Conservation (phyloP, 805 yeast genomes). For the Cyberlindnera maclurae region DNA sequence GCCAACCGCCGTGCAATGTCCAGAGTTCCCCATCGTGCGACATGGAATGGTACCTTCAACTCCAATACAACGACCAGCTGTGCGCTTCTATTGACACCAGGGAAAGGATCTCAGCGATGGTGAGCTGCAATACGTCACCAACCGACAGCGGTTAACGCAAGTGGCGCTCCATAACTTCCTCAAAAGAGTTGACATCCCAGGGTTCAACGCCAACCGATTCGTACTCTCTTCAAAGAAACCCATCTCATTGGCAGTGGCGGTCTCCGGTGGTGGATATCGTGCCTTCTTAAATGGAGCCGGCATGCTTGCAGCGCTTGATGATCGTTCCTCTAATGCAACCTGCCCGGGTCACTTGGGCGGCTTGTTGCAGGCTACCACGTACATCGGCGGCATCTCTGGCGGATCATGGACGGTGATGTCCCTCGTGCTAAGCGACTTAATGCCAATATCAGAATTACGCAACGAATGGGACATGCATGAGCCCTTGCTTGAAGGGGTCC, state of each 20-base stretch:
- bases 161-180: conserved; percentile 26
- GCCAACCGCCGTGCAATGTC: conserved; percentile 25
- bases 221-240: conserved; percentile 21
- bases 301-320: conserved; percentile 69
- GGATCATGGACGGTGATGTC: conserved; percentile 67
- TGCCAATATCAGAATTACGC: conserved; percentile 30
- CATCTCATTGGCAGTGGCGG: conserved; percentile 48
- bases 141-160: conserved; percentile 28
- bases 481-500: conserved; percentile 50
- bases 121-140: conserved; percentile 23
- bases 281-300: conserved; percentile 89
- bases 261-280: conserved; percentile 86
- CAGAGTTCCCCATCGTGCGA: conserved; percentile 14
- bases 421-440: conserved; percentile 30
- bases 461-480: conserved; percentile 37
- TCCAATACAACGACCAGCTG: neutral
- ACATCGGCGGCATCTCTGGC: conserved; percentile 74
- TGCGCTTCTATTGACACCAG: neutral
- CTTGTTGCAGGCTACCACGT: conserved; percentile 59
- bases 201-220: conserved; percentile 25
- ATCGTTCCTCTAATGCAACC: conserved; percentile 52
- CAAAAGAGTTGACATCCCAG: conserved; percentile 26
- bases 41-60: conserved; percentile 11
- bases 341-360: conserved; percentile 61
- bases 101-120: conserved; percentile 8